Conservation (phyloP, 495 filamentous ascomycete species). For the Aspergillus baeticus region DNA sequence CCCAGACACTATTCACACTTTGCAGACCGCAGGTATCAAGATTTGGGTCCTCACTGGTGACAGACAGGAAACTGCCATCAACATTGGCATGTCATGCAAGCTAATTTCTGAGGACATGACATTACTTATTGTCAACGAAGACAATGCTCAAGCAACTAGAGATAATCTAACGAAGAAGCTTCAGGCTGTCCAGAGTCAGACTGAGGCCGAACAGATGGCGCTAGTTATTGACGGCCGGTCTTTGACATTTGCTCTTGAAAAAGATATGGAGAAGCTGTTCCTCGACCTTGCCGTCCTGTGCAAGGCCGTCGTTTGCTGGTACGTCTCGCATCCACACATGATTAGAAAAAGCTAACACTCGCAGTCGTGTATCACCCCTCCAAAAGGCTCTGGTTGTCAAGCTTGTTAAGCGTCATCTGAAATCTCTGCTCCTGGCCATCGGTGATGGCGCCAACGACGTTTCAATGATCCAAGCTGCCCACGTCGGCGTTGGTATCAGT, state of each 20-base stretch:
- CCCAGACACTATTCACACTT: slow-evolving; percentile 95
- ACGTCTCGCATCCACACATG: slow-evolving; percentile 22
- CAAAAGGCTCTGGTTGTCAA: slow-evolving; percentile 99
- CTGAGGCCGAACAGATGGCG: slow-evolving; percentile 84
- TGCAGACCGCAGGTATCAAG: slow-evolving; percentile 97
- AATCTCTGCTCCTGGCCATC: slow-evolving; percentile 90
- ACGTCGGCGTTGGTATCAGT: slow-evolving; percentile 97
- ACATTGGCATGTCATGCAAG: slow-evolving; percentile 99
- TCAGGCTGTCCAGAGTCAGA: slow-evolving; percentile 77
- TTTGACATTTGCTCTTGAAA: slow-evolving; percentile 90
- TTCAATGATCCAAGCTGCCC: slow-evolving; percentile 98
- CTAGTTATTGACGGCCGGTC: slow-evolving; percentile 97
- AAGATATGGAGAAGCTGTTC: slow-evolving; percentile 90
- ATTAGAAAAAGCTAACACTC: slow-evolving; percentile 14
- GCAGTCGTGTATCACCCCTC: slow-evolving; percentile 89
- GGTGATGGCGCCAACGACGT: slow-evolving; percentile 99
- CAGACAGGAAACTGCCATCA: slow-evolving; percentile 98
- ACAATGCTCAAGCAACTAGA: slow-evolving; percentile 68
- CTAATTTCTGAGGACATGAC: slow-evolving; percentile 99
- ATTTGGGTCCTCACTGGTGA: slow-evolving; percentile 99
- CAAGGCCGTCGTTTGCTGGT: slow-evolving; percentile 98
- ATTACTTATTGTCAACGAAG: slow-evolving; percentile 93
- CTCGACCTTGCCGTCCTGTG: slow-evolving; percentile 92
- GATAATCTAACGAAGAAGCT: slow-evolving; percentile 91
- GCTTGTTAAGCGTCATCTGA: slow-evolving; percentile 93